Base-by-base conservation (phyloP, 176 grass and related monocot genomes). In the Oryza brachyantha region DNA sequence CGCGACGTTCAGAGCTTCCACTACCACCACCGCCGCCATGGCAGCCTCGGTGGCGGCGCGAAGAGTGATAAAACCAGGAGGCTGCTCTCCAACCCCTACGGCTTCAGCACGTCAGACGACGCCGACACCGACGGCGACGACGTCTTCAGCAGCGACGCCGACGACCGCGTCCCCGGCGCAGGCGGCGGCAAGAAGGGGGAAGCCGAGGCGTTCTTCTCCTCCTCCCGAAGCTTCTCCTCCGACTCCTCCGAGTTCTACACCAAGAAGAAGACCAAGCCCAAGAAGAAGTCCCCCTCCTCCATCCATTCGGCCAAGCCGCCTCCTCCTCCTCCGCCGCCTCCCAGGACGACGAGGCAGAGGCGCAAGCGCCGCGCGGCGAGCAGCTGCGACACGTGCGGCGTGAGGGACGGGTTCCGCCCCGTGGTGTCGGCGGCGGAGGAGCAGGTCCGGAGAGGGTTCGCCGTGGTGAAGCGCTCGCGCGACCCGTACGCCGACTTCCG, bases 241-340 rank as follows among this genome's bases (percentile, higher is more conserved):
- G 96, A 99, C 83, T 99, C 96, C 55, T 95, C 96, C 26, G 96
- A 95, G 81, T 99, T 99, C 88, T 99, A 99, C 86, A 89, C 79
- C 58, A 90, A 90, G 45, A 87, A 72, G 4, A 71, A 72, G 36
- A 89, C 63, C 5, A 62, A 41, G 6, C 67, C 50, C 31, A 65
- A 16, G 29, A 81, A 69, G 3, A 87, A 37, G 66, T 16, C 73
- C 66, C 27, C 79, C 1, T 27, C 84, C 2, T 12, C 72, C 3
- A 31, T 65, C 3, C 19, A 50, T 5, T 35, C 43, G 0, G 3
- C 24, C 21, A 79, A 82, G 9, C 66, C 58, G 16, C 29, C 45
- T 2, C 27, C 16, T 7, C 42, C 39, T 5, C 34, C 73, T 8
- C 28, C 2, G 3, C 13, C 27, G 2, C 9, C 55, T 4, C 31